phyloP scores from a whole-genome alignment of 2,329 filamentous ascomycete species.

The Colletotrichum sp. region DNA sequence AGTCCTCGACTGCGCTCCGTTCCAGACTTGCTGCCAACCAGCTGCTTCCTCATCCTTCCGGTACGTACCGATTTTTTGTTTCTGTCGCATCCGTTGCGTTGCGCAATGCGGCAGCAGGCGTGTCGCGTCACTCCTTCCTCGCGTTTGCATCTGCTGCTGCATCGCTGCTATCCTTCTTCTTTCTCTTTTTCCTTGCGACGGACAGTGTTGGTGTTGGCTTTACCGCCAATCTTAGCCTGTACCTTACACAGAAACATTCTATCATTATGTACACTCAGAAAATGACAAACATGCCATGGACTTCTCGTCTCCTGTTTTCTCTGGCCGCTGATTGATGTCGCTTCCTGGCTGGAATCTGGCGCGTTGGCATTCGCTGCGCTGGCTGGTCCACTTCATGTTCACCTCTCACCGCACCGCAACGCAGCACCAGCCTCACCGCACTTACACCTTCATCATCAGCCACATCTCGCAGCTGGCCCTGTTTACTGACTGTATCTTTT shows the following conservation, averaged over 20 bases:
- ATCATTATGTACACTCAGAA: constrained; percentile 4
- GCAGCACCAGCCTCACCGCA: constrained; percentile 9
- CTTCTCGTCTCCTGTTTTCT: background rate
- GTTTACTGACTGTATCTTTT: background rate
- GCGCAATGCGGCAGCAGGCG: background rate
- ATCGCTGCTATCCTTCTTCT: background rate
- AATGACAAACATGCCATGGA: constrained; percentile 3
- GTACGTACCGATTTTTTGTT: constrained; percentile 21
- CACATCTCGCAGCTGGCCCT: background rate
- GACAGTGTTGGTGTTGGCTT: background rate
- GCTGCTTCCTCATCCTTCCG: background rate
- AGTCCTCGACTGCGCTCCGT: background rate
- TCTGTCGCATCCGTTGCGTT: background rate
- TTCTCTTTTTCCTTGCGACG: background rate
- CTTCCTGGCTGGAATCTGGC: background rate
- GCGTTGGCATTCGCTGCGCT: constrained; percentile 4
- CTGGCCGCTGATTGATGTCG: background rate
- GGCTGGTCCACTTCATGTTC: background rate
- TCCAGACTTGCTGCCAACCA: background rate
- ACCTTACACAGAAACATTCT: background rate
- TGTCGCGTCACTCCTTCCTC: background rate
- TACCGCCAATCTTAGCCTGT: background rate
- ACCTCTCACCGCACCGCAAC: background rate
- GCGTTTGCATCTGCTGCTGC: background rate
- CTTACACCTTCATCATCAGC: constrained; percentile 7